Percentiles rank a stretch among this genome's conserved stretches.
Evolutionary conservation across 1,284 basidiomycete species (phyloP).

Genomic region (Phylloporus gajari): DNA sequence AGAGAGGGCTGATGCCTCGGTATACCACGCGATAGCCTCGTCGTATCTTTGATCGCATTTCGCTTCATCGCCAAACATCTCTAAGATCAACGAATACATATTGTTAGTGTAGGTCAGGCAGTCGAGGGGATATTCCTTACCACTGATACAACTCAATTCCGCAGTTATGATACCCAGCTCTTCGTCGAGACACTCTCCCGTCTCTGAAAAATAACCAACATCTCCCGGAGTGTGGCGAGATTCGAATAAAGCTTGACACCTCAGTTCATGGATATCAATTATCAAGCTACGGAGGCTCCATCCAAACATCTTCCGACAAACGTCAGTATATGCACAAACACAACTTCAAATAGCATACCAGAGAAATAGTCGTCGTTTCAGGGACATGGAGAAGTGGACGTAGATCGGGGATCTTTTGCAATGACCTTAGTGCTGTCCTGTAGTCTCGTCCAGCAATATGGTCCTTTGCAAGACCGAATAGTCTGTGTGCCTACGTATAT

Average conservation of each 20-base stretch:
- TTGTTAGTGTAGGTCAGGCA: not conserved
- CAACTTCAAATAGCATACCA: constrained; percentile 5
- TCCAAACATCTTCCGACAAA: constrained; percentile 18
- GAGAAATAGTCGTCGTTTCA: not conserved
- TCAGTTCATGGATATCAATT: constrained; percentile 17
- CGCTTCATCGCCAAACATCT: constrained; percentile 18
- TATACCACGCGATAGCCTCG: constrained; percentile 17
- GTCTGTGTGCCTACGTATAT: constrained; percentile 4
- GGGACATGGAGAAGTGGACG: constrained; percentile 15
- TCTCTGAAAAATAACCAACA: not conserved
- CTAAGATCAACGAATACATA: not conserved
- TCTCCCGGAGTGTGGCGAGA: not conserved
- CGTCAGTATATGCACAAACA: not conserved
- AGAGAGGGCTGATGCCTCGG: constrained; percentile 14
- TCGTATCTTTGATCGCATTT: constrained; percentile 3
- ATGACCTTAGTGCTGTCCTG: not conserved
- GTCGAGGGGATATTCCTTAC: constrained; percentile 4
- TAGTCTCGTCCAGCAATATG: not conserved
- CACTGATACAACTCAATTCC: constrained; percentile 17
- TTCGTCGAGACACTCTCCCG: constrained; percentile 5
- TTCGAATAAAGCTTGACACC: constrained; percentile 14
- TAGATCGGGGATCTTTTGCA: constrained; percentile 8
- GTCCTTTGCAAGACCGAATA: not conserved
- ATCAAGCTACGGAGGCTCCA: constrained; percentile 11
- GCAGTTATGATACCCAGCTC: constrained; percentile 4